These are phyloP conservation scores for Arabis alpina DNA, from an alignment of 345 rosid species.

Conservation along the genomic window DNA sequence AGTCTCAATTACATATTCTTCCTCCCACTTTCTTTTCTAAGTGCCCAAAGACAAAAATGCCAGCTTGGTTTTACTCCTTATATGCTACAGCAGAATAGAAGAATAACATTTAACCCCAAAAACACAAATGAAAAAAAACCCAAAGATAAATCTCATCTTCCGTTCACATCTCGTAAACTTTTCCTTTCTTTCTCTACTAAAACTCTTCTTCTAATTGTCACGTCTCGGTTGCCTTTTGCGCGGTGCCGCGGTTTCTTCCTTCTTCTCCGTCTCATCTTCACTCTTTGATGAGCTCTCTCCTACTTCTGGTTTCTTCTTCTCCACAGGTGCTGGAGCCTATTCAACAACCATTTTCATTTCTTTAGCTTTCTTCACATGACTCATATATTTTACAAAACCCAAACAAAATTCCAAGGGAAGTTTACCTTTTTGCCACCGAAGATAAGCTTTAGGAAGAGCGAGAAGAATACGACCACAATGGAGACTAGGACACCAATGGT, in stretches of 20 bases:
- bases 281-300: conserved; percentile 56
- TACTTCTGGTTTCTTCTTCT: conserved; percentile 46
- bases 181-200: background rate
- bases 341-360: conserved; percentile 6
- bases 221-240: conserved; percentile 67
- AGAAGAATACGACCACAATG: conserved; percentile 52
- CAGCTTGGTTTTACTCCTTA: conserved; percentile 30
- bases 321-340: conserved; percentile 47
- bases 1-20: conserved; percentile 25
- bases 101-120: conserved; percentile 8
- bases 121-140: conserved; percentile 21
- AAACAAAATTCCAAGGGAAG: background rate
- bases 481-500: conserved; percentile 65
- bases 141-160: background rate
- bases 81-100: conserved; percentile 25
- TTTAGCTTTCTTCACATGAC: conserved; percentile 12
- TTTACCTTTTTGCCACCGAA: conserved; percentile 78
- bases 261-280: conserved; percentile 54
- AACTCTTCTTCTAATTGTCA: conserved; percentile 47
- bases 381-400: background rate
- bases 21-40: background rate
- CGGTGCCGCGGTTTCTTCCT: conserved; percentile 55
- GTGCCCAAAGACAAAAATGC: conserved; percentile 18
- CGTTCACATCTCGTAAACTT: conserved; percentile 20
- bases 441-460: conserved; percentile 54